These are phyloP conservation scores for Ceratorhiza oryzae-sativae DNA, from an alignment of 1,284 basidiomycete genomes.

Conservation along the genomic window DNA sequence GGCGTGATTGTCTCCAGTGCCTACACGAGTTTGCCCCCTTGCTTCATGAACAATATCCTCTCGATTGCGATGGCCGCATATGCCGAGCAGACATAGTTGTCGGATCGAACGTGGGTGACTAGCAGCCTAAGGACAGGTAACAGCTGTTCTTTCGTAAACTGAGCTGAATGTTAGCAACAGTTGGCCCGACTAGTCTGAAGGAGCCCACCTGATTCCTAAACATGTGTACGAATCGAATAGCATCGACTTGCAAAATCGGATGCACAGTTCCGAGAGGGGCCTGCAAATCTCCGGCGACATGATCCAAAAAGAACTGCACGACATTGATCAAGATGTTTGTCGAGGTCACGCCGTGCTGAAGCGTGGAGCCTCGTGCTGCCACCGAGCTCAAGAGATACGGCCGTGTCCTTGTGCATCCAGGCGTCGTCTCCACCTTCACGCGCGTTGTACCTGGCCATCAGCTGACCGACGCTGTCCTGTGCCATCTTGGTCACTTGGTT, in stretches of 20 bases:
- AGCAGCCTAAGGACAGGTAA: slow-evolving; percentile 89
- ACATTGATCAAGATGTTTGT: slow-evolving; percentile 93
- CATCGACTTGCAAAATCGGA: slow-evolving; percentile 94
- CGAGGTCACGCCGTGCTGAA: slow-evolving; percentile 90
- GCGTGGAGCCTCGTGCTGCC: slow-evolving; percentile 86
- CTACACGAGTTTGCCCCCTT: slow-evolving; percentile 71
- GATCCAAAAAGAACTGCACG: slow-evolving; percentile 92
- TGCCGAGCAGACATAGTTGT: slow-evolving; percentile 86
- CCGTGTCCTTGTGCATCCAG: slow-evolving; percentile 96
- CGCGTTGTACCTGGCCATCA: slow-evolving; percentile 59
- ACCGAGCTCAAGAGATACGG: slow-evolving; percentile 94
- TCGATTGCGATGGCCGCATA: slow-evolving; percentile 93
- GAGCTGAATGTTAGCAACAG: slow-evolving; percentile 26
- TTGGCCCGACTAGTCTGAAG: background rate
- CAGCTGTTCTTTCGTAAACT: slow-evolving; percentile 95
- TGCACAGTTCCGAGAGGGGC: slow-evolving; percentile 72
- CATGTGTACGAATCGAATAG: slow-evolving; percentile 91
- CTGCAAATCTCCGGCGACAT: slow-evolving; percentile 90
- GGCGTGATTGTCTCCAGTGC: slow-evolving; percentile 47
- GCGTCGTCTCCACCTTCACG: slow-evolving; percentile 66
- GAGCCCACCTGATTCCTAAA: slow-evolving; percentile 88
- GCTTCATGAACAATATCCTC: slow-evolving; percentile 86
- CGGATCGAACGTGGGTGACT: slow-evolving; percentile 80
- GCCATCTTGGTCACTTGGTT: slow-evolving; percentile 85
- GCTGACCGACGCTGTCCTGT: slow-evolving; percentile 81